A percentile compares a stretch with the other conserved stretches of the same genome.
Evolutionary conservation across 768 basidiomycete species (phyloP).

Genomic region (Psilocybe cubensis): DNA sequence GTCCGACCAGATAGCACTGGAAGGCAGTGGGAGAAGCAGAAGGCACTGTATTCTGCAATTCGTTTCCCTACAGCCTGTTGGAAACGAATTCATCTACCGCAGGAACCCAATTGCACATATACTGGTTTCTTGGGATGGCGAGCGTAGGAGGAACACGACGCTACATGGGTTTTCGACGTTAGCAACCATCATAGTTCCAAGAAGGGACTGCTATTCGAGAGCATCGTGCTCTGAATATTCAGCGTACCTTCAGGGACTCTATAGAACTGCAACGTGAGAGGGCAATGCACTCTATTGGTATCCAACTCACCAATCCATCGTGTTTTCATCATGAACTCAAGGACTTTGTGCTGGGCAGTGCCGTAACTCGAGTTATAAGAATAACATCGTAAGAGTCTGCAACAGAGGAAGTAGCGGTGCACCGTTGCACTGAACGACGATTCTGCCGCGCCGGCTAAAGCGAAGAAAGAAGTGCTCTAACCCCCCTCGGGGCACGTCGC

Average conservation of each 20-base stretch:
- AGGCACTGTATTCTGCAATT: too few species aligned
- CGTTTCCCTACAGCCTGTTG: too few species aligned
- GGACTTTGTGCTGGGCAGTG: background rate
- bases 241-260: background rate
- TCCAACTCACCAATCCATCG: background rate
- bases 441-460: background rate
- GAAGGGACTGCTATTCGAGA: background rate
- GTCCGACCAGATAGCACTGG: background rate
- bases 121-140: background rate
- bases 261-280: background rate
- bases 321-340: background rate
- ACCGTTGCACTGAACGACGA: background rate
- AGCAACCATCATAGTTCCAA: background rate
- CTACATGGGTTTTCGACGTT: background rate
- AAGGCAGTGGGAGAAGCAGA: too few species aligned
- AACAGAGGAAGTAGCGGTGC: background rate
- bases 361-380: background rate
- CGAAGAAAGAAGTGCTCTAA: background rate
- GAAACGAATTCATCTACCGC: too few species aligned
- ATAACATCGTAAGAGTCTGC: background rate
- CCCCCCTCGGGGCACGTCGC: too few species aligned
- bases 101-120: background rate
- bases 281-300: background rate
- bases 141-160: background rate
- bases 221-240: background rate